A percentile compares a stretch with the other conserved stretches of the same genome.
These are phyloP conservation scores for Zymoseptoria crescenta DNA, from an alignment of 2,329 filamentous ascomycete genomes.

Conservation along the genomic window DNA sequence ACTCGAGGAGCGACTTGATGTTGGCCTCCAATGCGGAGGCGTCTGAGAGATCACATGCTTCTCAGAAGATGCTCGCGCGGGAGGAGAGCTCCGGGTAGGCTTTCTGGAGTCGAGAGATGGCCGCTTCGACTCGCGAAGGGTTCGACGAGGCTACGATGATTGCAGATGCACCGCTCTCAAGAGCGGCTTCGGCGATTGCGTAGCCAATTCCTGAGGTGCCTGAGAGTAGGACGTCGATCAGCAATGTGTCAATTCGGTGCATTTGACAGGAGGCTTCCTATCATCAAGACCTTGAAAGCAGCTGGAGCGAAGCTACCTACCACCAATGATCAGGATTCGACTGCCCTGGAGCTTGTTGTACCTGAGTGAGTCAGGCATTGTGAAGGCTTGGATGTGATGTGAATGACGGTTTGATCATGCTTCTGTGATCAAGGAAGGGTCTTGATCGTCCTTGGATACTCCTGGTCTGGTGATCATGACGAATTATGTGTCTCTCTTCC, in stretches of 20 bases:
- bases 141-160: not conserved
- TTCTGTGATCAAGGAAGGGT: not conserved
- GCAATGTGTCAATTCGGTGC: not conserved
- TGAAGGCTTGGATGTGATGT: not conserved
- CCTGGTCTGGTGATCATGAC: too few relatives aligned
- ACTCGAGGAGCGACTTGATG: constrained; percentile 34
- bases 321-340: not conserved
- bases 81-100: not conserved
- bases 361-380: not conserved
- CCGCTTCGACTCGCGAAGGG: not conserved
- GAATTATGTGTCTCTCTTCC: too few relatives aligned
- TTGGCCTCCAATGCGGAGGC: constrained; percentile 36
- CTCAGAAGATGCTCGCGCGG: constrained; percentile 20
- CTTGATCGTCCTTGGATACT: not conserved
- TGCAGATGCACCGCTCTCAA: not conserved
- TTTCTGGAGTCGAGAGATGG: not conserved
- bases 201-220: not conserved
- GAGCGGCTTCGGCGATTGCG: not conserved
- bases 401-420: not conserved
- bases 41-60: constrained; percentile 38
- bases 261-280: not conserved
- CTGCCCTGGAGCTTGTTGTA: not conserved
- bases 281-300: not conserved
- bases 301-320: not conserved
- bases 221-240: not conserved